A percentile compares a stretch with the other conserved stretches of the same genome.
Conservation (phyloP, 345 rosid species). For the Hibiscus trionum region DNA sequence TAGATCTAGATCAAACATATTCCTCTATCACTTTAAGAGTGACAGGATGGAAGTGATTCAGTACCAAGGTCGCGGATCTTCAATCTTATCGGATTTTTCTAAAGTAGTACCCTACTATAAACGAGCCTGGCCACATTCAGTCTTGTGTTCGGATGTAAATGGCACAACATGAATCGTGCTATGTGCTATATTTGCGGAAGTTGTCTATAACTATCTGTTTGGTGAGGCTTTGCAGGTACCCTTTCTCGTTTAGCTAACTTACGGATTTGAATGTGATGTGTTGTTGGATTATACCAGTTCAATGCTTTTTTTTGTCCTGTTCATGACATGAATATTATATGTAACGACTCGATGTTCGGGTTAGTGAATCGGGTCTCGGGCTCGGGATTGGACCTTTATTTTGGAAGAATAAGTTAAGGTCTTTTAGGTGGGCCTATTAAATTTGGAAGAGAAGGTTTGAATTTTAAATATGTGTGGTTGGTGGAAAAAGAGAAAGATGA, state of each 20-base stretch:
- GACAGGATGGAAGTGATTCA: slow-evolving; percentile 30
- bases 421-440: no score
- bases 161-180: neutral
- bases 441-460: no score
- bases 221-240: neutral
- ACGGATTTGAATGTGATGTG: neutral
- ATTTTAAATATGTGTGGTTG: no score
- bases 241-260: neutral
- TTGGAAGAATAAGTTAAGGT: no score
- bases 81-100: slow-evolving; percentile 42
- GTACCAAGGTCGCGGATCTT: slow-evolving; percentile 41
- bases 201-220: neutral
- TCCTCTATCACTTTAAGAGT: slow-evolving; percentile 15
- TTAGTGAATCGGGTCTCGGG: no score
- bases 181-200: neutral
- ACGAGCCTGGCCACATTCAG: slow-evolving; percentile 41
- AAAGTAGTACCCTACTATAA: slow-evolving; percentile 49
- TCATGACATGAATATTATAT: neutral
- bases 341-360: no score
- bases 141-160: slow-evolving; percentile 7
- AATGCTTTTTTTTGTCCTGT: neutral
- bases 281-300: neutral
- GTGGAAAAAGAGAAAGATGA: no score
- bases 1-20: slow-evolving; percentile 37
- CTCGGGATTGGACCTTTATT: no score